Evolutionary conservation across 164 flowering plant genomes (phyloP), one percentile per base, ranked within the genome.

Genomic region (Berberis thunbergii): DNA sequence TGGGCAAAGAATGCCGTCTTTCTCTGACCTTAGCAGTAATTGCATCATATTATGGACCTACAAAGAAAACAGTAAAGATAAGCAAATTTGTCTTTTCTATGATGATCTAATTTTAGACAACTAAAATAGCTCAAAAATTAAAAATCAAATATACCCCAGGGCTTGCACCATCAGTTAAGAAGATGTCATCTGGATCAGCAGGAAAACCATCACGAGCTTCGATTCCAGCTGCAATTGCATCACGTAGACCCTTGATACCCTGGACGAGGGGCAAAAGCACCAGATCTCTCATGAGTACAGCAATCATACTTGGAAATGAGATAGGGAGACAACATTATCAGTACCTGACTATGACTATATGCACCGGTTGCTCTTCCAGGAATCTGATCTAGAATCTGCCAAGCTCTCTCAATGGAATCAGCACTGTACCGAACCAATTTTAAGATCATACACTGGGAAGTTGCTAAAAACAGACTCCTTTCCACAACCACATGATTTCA

Each of bases 11-110:
- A 95, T 87, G 64, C 99, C 99, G 76, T 91, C 97, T 7, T 77
- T 72, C 65, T 89, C 86, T 11, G 97, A 87, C 45, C 92, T 76
- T 71, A 85, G 79, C 64, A 95, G 70, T 70, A 95, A 77, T 69
- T 86, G 97, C 97, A 95, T 91, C 99, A 95, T 95, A 94, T 87
- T 87, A 72, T 95, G 97, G 55, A 95, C 97, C 99, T 91, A 71
- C 26, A 57, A 56, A 66, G 49, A 46, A 46, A 46, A 8, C 49
- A 46, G 5, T 4, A 4, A 46, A 4, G 6, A 4, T 46, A 4
- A 46, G 49, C 49, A 46, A 4, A 46, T 1, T 46, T 46, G 1
- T 46, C 8, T 46, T 46, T 46, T 46, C 49, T 4, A 46, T 4
- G 49, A 46, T 46, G 6, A 46, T 46, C 5, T 4, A 46, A 46